These are phyloP conservation scores for Sphagnum magellanicum DNA, from an alignment of 228 moss, liverwort and hornwort genomes.

Conservation along the genomic window DNA sequence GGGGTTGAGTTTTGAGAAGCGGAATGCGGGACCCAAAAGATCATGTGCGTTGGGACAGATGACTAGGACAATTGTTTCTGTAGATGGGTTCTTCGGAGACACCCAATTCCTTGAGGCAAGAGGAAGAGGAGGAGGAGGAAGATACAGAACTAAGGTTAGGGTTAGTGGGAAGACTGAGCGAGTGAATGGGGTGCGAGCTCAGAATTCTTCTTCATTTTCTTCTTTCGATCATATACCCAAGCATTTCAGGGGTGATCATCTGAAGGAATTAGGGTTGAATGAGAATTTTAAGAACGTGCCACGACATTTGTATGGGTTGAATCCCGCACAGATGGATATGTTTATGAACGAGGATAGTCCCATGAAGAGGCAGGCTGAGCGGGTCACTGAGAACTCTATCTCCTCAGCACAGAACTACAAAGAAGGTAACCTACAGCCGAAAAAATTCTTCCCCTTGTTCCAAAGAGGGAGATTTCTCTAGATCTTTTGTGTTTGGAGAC, in stretches of 20 bases:
- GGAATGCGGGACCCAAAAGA: no score
- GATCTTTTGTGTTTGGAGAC: no score
- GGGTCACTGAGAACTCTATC: conserved; percentile 76
- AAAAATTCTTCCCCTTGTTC: no score
- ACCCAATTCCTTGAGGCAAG: no score
- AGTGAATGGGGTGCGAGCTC: conserved; percentile 24
- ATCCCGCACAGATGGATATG: conserved; percentile 93
- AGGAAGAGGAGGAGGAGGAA: no score
- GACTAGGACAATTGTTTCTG: no score
- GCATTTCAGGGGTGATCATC: conserved; percentile 68
- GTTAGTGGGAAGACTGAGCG: conserved; percentile 16
- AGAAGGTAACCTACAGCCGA: conserved; percentile 26
- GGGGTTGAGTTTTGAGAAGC: not conserved
- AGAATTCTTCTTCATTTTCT: conserved; percentile 13
- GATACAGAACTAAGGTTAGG: conserved; percentile 5
- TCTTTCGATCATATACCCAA: conserved; percentile 59
- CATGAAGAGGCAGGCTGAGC: conserved; percentile 77
- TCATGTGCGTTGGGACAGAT: no score
- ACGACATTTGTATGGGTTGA: conserved; percentile 77
- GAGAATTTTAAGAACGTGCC: conserved; percentile 77
- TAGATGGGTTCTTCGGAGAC: no score
- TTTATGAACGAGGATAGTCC: conserved; percentile 96
- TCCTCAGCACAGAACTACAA: conserved; percentile 84
- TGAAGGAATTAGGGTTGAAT: conserved; percentile 48
- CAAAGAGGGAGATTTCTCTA: no score